Evolutionary conservation across 1,284 basidiomycete species (phyloP).

Genomic region (Leccinum holopus): DNA sequence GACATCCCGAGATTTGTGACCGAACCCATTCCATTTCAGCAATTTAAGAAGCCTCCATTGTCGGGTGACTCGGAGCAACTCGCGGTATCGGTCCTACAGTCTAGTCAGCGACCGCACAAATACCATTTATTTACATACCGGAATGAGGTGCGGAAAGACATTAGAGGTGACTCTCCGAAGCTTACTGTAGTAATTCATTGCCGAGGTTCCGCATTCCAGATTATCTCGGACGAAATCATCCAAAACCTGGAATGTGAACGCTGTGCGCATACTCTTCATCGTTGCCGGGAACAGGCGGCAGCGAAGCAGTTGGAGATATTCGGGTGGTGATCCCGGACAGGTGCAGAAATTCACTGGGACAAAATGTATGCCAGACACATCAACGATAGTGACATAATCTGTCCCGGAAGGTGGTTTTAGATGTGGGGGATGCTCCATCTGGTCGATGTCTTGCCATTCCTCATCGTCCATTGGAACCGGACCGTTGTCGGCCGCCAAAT

Average conservation of each 20-base stretch:
- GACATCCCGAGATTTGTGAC: not conserved
- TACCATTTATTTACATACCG: slow-evolving; percentile 1
- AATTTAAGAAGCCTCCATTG: slow-evolving; percentile 6
- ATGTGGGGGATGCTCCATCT: not conserved
- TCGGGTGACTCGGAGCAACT: slow-evolving; percentile 7
- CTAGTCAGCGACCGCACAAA: not conserved
- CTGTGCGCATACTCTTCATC: no score
- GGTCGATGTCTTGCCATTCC: not conserved
- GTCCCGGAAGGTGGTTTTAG: not conserved
- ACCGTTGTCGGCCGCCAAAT: not conserved
- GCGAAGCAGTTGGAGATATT: slow-evolving; percentile 1
- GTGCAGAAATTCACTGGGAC: not conserved
- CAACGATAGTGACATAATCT: not conserved
- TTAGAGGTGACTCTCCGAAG: slow-evolving; percentile 26
- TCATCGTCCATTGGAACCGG: not conserved
- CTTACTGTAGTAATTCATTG: slow-evolving; percentile 26
- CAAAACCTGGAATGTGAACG: no score
- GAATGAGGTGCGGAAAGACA: slow-evolving; percentile 20
- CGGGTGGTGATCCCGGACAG: slow-evolving; percentile 9
- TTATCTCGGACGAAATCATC: no score
- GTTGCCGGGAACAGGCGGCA: no score
- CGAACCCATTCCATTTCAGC: slow-evolving; percentile 8
- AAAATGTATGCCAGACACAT: not conserved
- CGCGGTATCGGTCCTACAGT: slow-evolving; percentile 10
- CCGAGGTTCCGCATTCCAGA: slow-evolving; percentile 21